Evolutionary conservation across 805 yeast species (phyloP), one percentile per base, ranked within the genome.

Genomic region (Wickerhamomyces bisporus): DNA sequence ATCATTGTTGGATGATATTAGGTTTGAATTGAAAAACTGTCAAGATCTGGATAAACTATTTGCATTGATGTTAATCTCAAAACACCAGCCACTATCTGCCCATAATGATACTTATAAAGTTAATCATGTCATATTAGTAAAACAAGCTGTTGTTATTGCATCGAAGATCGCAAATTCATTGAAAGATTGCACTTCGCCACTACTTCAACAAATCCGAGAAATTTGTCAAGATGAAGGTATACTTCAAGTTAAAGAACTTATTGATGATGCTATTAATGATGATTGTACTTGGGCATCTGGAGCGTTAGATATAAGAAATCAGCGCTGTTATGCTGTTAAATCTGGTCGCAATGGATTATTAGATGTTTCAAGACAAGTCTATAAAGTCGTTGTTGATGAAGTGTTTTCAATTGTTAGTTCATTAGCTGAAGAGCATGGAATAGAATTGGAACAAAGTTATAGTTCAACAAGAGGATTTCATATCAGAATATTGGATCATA

Each of bases 321-420:
- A 70, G 40, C 58, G 59, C 42, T 58, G 66, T 21, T 68, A 65
- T 49, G 75, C 76, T 0, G 65, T 71, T 0, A 70, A 58, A 41
- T 51, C 64, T 26, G 74, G 73, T 0, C 47, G 53, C 3, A 71
- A 72, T 48, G 77, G 77, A 0, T 44, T 72, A 10, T 48, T 71
- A 1, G 74, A 68, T 47, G 62, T 68, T 1, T 68, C 72, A 3
- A 52, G 76, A 29, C 62, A 66, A 40, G 38, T 69, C 0, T 70
- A 71, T 39, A 59, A 63, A 35, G 55, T 48, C 5, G 48, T 61
- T 5, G 50, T 64, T 6, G 66, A 67, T 34, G 71, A 68, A 34
- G 54, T 68, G 3, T 32, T 61, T 14, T 34, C 40, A 6, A 52
- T 50, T 1, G 45, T 67, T 3, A 58, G 55, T 0, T 23, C 31